A percentile compares a stretch with the other conserved stretches of the same genome.
These are phyloP conservation scores for Helicostylum pulchrum DNA, from an alignment of 192 early-diverging fungal species.

Conservation along the genomic window DNA sequence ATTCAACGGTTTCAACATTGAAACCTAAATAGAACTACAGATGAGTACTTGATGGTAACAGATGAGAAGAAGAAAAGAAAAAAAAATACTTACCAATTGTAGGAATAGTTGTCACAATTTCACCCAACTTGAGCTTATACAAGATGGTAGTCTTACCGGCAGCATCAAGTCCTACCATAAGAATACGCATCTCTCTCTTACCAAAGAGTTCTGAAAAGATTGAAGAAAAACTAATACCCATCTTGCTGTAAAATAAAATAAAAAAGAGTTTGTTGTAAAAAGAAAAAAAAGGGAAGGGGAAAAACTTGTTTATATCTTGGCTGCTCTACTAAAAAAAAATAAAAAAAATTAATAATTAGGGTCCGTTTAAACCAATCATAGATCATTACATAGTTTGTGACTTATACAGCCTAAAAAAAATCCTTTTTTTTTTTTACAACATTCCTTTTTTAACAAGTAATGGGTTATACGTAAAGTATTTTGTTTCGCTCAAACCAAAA, in stretches of 20 bases:
- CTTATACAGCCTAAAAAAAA: too few species aligned
- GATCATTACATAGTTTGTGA: too few species aligned
- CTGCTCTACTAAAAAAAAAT: background rate
- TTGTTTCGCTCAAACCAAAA: background rate
- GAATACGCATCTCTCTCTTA: constrained; percentile 94
- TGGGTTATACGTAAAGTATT: constrained; percentile 11
- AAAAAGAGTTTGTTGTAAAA: background rate
- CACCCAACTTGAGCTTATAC: constrained; percentile 98
- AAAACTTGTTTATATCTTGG: background rate
- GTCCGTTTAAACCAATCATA: too few species aligned
- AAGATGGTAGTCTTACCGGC: constrained; percentile 98
- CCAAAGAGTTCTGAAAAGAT: constrained; percentile 75
- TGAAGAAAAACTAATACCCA: constrained; percentile 87
- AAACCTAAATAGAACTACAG: constrained; percentile 59
- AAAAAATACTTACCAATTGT: constrained; percentile 78
- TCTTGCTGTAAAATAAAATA: constrained; percentile 25
- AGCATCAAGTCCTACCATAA: constrained; percentile 92
- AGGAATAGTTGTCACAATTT: constrained; percentile 98
- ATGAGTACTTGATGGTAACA: background rate
- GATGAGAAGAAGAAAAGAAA: background rate
- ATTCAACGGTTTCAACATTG: constrained; percentile 97
- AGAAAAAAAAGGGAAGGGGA: background rate
- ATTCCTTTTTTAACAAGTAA: background rate
- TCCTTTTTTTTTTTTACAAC: too few species aligned
- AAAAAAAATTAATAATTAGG: background rate